A percentile compares a stretch with the other conserved stretches of the same genome.
These are phyloP conservation scores for Salvia rosmarinus DNA, from an alignment of 257 asterid species.

Conservation along the genomic window DNA sequence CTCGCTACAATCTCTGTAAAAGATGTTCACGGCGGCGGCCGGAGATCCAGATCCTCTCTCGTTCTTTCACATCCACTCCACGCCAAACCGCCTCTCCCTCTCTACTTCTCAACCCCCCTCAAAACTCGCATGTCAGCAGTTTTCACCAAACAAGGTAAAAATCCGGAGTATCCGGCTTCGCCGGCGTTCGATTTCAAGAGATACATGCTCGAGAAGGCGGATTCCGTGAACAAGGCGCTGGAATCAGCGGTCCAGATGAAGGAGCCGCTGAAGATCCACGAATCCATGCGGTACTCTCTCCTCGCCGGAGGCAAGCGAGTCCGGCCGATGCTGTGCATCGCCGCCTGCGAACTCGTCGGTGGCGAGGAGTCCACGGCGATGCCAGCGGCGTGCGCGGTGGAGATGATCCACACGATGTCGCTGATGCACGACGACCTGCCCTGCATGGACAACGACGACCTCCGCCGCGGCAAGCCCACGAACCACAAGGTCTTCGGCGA, in stretches of 20 bases:
- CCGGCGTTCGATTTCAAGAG: conserved; percentile 41
- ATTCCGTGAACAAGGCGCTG: conserved; percentile 42
- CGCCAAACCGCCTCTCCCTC: no score
- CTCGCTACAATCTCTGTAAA: conserved; percentile 1
- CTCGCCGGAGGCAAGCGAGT: conserved; percentile 55
- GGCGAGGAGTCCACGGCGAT: conserved; percentile 30
- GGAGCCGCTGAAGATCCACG: conserved; percentile 44
- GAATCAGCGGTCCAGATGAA: conserved; percentile 31
- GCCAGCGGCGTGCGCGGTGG: conserved; percentile 41
- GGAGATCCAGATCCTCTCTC: conserved; percentile 32
- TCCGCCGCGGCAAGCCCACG: conserved; percentile 55
- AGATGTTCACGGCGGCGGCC: conserved; percentile 25
- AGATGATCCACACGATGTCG: conserved; percentile 60
- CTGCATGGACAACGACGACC: conserved; percentile 55
- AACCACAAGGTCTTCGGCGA: conserved; percentile 53
- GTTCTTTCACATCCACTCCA: no score
- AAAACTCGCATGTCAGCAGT: conserved; percentile 38
- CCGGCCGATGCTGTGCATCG: conserved; percentile 42
- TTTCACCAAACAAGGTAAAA: not conserved
- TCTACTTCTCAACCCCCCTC: conserved; percentile 20
- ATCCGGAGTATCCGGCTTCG: not conserved
- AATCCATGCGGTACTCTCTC: conserved; percentile 53
- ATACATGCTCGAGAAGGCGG: conserved; percentile 44
- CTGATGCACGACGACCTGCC: conserved; percentile 58
- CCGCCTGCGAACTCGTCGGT: conserved; percentile 54